Evolutionary conservation across 2,329 filamentous ascomycete species (phyloP).

Genomic region (Cyphellophora attinorum): DNA sequence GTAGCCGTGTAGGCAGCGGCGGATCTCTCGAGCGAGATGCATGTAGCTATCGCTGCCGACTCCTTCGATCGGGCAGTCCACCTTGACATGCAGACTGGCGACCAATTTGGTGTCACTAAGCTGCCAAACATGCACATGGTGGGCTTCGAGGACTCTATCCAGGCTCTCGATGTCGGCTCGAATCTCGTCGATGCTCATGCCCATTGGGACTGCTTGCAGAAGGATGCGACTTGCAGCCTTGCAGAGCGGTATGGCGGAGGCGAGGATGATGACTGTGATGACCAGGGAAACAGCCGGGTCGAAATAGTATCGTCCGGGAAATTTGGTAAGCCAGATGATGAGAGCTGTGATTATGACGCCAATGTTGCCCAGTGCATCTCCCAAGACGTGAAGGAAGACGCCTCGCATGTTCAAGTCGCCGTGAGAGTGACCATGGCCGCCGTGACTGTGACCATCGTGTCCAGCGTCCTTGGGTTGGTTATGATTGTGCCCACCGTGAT

Average conservation of each 20-base stretch:
- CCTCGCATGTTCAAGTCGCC: constrained; percentile 90
- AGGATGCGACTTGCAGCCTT: constrained; percentile 62
- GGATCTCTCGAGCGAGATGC: constrained; percentile 71
- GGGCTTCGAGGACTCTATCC: constrained; percentile 77
- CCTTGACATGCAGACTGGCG: constrained; percentile 85
- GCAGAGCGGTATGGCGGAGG: constrained; percentile 40
- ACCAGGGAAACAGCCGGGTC: constrained; percentile 88
- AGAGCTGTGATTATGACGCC: constrained; percentile 55
- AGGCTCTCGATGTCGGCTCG: constrained; percentile 81
- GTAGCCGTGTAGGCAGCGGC: constrained; percentile 84
- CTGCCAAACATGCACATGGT: constrained; percentile 97
- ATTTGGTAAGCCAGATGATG: constrained; percentile 84
- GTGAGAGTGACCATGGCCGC: constrained; percentile 66
- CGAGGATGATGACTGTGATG: constrained; percentile 69
- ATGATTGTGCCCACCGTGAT: constrained; percentile 71
- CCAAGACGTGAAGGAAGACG: constrained; percentile 54
- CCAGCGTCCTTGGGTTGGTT: constrained; percentile 55
- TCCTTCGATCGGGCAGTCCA: constrained; percentile 79
- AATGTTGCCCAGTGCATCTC: constrained; percentile 38
- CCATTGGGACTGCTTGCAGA: constrained; percentile 84
- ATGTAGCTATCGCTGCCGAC: constrained; percentile 75
- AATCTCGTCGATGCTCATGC: constrained; percentile 81
- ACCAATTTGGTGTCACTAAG: constrained; percentile 90
- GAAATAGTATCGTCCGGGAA: constrained; percentile 72
- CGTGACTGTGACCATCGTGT: constrained; percentile 31